These are phyloP conservation scores for Pleurotus giganteus DNA, from an alignment of 768 basidiomycete species.

Conservation along the genomic window DNA sequence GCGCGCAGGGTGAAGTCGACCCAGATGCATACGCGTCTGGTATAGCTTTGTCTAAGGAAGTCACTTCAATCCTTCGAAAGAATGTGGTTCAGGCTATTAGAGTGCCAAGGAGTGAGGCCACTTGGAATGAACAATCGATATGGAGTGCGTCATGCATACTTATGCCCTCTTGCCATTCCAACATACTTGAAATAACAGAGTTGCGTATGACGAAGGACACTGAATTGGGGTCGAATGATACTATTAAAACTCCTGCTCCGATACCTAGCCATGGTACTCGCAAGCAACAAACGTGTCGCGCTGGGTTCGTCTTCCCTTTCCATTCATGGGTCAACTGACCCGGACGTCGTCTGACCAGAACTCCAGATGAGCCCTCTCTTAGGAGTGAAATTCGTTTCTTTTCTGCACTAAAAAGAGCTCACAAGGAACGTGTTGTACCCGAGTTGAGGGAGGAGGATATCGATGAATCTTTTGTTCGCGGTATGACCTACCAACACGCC, in stretches of 20 bases:
- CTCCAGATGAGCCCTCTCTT: slow-evolving; percentile 27
- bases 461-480: slow-evolving; percentile 86
- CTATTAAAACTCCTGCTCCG: slow-evolving; percentile 62
- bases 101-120: slow-evolving; percentile 31
- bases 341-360: slow-evolving; percentile 22
- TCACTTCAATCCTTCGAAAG: slow-evolving; percentile 69
- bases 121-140: slow-evolving; percentile 16
- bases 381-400: slow-evolving; percentile 44
- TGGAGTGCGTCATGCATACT: slow-evolving; percentile 49
- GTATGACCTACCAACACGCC: slow-evolving; percentile 34
- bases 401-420: slow-evolving; percentile 70
- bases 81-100: slow-evolving; percentile 84
- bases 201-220: slow-evolving; percentile 76
- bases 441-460: slow-evolving; percentile 76
- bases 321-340: slow-evolving; percentile 13
- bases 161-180: background rate
- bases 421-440: slow-evolving; percentile 61
- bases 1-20: slow-evolving; percentile 39
- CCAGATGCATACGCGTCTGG: slow-evolving; percentile 49
- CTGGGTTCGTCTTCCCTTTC: slow-evolving; percentile 16
- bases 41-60: slow-evolving; percentile 60
- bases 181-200: slow-evolving; percentile 36
- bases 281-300: slow-evolving; percentile 37
- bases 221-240: slow-evolving; percentile 83
- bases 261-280: slow-evolving; percentile 45